These are phyloP conservation scores for Cladosporium sp. DNA, from an alignment of 2,329 filamentous ascomycete species.

Conservation along the genomic window DNA sequence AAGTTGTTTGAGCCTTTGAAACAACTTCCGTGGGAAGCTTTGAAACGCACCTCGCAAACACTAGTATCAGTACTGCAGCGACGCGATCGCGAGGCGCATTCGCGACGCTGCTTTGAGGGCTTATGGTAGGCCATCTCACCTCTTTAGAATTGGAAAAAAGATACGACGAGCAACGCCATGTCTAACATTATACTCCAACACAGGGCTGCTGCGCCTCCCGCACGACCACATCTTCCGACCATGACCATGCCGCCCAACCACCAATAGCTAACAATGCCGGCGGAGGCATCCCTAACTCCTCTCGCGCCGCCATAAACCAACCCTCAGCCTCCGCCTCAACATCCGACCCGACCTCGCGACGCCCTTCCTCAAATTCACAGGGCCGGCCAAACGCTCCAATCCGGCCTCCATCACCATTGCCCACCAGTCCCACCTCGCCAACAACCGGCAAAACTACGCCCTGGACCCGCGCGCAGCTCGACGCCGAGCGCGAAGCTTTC, in stretches of 20 bases:
- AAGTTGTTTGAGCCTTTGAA: too few relatives aligned
- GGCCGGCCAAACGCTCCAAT: neutral
- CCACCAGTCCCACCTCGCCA: slow-evolving; percentile 18
- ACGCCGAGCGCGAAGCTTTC: slow-evolving; percentile 72
- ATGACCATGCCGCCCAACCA: neutral
- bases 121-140: too few relatives aligned
- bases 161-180: too few relatives aligned
- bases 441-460: slow-evolving; percentile 24
- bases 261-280: neutral
- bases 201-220: slow-evolving; percentile 11
- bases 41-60: too few relatives aligned
- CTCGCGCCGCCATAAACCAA: slow-evolving; percentile 13
- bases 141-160: too few relatives aligned
- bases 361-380: neutral
- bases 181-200: neutral
- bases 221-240: slow-evolving; percentile 2
- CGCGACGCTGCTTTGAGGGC: slow-evolving; percentile 2
- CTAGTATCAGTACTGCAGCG: too few relatives aligned
- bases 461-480: slow-evolving; percentile 68
- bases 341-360: neutral
- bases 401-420: slow-evolving; percentile 24
- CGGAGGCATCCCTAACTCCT: neutral
- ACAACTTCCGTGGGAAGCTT: too few relatives aligned
- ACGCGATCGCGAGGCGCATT: slow-evolving; percentile 13
- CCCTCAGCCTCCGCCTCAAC: neutral